Evolutionary conservation across 192 early-diverging fungal genomes (phyloP).

Genomic region (Gaertneriomyces semiglobifer): DNA sequence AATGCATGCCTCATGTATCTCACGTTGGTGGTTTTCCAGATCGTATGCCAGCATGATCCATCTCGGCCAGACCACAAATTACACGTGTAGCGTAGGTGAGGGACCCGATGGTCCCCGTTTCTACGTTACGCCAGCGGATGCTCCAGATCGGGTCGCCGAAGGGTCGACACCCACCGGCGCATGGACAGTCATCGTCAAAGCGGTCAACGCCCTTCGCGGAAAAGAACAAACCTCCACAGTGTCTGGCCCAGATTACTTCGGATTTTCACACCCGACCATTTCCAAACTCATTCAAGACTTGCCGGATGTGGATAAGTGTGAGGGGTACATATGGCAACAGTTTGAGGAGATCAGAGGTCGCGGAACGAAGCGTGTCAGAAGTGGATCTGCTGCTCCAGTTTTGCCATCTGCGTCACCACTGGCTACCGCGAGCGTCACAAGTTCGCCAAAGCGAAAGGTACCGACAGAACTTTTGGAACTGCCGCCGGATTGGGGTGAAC

Average conservation of each 20-base stretch:
- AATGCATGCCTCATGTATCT: neutral
- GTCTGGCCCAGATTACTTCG: constrained; percentile 88
- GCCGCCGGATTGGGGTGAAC: too few relatives aligned
- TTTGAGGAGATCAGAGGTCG: constrained; percentile 39
- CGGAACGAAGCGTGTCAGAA: constrained; percentile 30
- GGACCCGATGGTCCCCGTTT: constrained; percentile 77
- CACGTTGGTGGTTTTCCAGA: constrained; percentile 22
- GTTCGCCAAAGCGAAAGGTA: too few relatives aligned
- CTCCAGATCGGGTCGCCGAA: constrained; percentile 62
- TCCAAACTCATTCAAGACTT: constrained; percentile 84
- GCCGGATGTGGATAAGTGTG: constrained; percentile 67
- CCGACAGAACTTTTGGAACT: too few relatives aligned
- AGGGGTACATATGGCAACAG: constrained; percentile 57
- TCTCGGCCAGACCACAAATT: constrained; percentile 48
- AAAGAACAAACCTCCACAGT: constrained; percentile 78
- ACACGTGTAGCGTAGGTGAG: constrained; percentile 69
- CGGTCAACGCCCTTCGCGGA: constrained; percentile 72
- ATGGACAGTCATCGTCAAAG: constrained; percentile 79
- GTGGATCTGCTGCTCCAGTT: neutral
- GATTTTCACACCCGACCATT: constrained; percentile 82
- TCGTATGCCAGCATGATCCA: constrained; percentile 72
- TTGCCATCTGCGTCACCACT: constrained; percentile 23
- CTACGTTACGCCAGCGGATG: constrained; percentile 79
- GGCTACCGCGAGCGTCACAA: constrained; percentile 9
- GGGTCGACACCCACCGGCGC: constrained; percentile 83